phyloP scores from a whole-genome alignment of 1,284 basidiomycete species.

The Athelia psychrophila region DNA sequence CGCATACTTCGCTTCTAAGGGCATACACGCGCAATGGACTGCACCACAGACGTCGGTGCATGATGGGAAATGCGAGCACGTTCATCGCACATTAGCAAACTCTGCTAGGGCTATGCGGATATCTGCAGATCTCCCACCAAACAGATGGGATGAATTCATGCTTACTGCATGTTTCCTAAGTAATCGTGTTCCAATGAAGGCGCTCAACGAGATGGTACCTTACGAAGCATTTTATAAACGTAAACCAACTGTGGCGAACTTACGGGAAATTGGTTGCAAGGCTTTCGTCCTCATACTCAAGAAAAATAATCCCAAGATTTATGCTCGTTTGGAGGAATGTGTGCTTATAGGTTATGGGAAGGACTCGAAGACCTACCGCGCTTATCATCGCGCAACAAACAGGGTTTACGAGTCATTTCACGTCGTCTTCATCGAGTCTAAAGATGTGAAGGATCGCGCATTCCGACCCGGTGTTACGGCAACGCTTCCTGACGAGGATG shows the following conservation, averaged over 20 bases:
- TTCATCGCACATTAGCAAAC: conserved; percentile 22
- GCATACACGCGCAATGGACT: conserved; percentile 13
- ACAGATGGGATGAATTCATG: conserved; percentile 12
- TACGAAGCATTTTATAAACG: conserved; percentile 16
- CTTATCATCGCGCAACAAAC: conserved; percentile 12
- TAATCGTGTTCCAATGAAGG: conserved; percentile 6
- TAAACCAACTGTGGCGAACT: conserved; percentile 18
- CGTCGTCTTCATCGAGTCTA: conserved; percentile 24
- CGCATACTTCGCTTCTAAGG: conserved; percentile 14
- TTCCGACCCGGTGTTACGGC: neutral
- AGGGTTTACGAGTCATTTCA: conserved; percentile 19
- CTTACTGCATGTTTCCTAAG: neutral
- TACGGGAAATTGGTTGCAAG: conserved; percentile 21
- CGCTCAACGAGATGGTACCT: conserved; percentile 13
- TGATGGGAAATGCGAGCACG: conserved; percentile 21
- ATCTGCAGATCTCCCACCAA: neutral
- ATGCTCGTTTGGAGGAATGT: conserved; percentile 17
- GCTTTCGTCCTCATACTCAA: conserved; percentile 18
- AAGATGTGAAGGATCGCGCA: conserved; percentile 1
- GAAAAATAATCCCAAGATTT: conserved; percentile 12
- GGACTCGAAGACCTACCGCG: conserved; percentile 17
- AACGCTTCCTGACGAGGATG: neutral
- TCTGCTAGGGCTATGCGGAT: conserved; percentile 1
- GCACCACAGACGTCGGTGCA: conserved; percentile 28
- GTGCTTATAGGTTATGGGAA: conserved; percentile 22